Evolutionary conservation across 2,329 filamentous ascomycete species (phyloP), one percentile per base, ranked within the genome.

Genomic region (Chrysosporium queenslandicum): DNA sequence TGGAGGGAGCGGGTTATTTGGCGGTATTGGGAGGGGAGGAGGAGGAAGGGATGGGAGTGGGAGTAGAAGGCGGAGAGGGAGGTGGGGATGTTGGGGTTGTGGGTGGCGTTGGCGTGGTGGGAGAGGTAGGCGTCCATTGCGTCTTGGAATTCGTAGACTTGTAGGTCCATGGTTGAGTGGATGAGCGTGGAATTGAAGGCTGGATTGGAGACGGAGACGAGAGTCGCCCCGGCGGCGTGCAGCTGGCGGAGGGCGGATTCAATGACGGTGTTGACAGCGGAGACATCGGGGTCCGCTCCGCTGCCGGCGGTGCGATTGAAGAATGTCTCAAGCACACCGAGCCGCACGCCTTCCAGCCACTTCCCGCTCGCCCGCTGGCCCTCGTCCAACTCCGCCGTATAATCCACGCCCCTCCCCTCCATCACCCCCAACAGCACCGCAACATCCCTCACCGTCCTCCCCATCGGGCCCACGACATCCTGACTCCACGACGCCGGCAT

Each of bases 141-240:
- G 59, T 81, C 71, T 14, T 75, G 73, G 61, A 77, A 82, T 59
- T 85, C 82, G 60, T 71, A 81, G 8, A 71, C 71, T 58, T 86
- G 82, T 0, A 80, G 78, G 58, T 85, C 82, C 14, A 78, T 69
- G 0, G 64, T 64, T 2, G 68, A 60, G 3, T 62, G 61, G 40
- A 85, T 73, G 3, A 68, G 63, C 1, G 73, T 72, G 0, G 76
- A 69, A 58, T 83, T 76, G 61, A 80, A 82, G 14, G 73, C 56
- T 1, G 68, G 39, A 4, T 71, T 68, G 7, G 66, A 65, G 53
- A 82, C 75, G 29, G 74, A 70, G 14, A 82, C 59, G 2, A 82
- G 58, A 0, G 66, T 71, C 3, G 69, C 78, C 9, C 78, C 79
- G 4, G 74, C 58, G 29, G 62, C 49, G 29, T 55, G 30, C 0